Percentiles rank a stretch among this genome's conserved stretches.
Conservation (phyloP, 192 early-diverging fungal genomes). For the Coemansia nantahalensis region DNA sequence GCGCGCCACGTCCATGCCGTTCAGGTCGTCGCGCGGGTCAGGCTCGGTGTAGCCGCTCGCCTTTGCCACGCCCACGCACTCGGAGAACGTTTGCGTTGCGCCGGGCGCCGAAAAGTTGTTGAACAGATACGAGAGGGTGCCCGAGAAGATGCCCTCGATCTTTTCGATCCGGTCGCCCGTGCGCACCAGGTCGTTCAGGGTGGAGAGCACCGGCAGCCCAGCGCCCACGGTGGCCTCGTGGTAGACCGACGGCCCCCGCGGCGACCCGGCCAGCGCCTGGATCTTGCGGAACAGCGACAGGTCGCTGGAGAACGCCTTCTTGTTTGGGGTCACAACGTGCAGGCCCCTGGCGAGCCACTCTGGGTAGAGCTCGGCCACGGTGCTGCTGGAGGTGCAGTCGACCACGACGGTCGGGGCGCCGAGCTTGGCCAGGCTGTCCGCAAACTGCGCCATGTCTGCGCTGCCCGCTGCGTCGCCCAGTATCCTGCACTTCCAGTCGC, state of each 20-base stretch:
- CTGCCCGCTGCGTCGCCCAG: constrained; percentile 33
- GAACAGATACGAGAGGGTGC: constrained; percentile 97
- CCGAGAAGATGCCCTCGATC: constrained; percentile 97
- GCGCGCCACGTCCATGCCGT: constrained; percentile 99
- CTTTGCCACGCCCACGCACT: constrained; percentile 87
- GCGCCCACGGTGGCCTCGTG: constrained; percentile 98
- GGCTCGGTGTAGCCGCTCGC: constrained; percentile 96
- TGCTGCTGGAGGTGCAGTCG: constrained; percentile 87
- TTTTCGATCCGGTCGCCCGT: constrained; percentile 91
- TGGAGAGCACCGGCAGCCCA: constrained; percentile 91
- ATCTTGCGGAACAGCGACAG: constrained; percentile 73
- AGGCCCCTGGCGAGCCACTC: constrained; percentile 75
- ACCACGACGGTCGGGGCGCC: constrained; percentile 68
- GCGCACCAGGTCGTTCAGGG: constrained; percentile 82
- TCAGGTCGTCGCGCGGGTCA: constrained; percentile 97
- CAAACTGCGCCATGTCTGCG: constrained; percentile 57
- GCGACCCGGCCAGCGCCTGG: constrained; percentile 47
- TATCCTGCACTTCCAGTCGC: constrained; percentile 54
- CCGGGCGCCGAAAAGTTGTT: constrained; percentile 87
- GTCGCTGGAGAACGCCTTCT: constrained; percentile 89
- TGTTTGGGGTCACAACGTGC: constrained; percentile 96
- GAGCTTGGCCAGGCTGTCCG: constrained; percentile 54
- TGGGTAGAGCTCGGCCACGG: constrained; percentile 80
- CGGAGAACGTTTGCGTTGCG: constrained; percentile 71
- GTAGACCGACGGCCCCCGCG: constrained; percentile 64